A percentile compares a stretch with the other conserved stretches of the same genome.
phyloP scores from a whole-genome alignment of 495 filamentous ascomycete species.

The Hyaloscypha bicolor region DNA sequence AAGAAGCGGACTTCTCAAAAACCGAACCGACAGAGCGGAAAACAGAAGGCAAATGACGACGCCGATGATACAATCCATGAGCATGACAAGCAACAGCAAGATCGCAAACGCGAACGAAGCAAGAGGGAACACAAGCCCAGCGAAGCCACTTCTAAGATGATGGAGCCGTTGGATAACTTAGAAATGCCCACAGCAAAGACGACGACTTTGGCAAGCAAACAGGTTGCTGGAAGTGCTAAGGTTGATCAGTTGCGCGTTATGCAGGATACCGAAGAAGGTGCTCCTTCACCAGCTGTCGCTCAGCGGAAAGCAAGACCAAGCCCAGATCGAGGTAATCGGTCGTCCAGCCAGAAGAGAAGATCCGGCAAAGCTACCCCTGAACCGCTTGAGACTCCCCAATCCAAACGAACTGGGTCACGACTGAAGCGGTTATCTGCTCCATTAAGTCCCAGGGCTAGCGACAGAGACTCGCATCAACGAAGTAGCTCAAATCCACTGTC shows the following conservation, averaged over 20 bases:
- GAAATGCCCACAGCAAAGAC: slow-evolving; percentile 25
- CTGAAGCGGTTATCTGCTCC: slow-evolving; percentile 50
- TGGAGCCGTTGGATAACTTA: slow-evolving; percentile 33
- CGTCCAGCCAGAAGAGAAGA: slow-evolving; percentile 38
- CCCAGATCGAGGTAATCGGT: slow-evolving; percentile 39
- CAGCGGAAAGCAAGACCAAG: slow-evolving; percentile 54
- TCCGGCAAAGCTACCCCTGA: slow-evolving; percentile 47
- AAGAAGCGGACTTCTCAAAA: slow-evolving; percentile 28
- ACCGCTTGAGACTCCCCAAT: slow-evolving; percentile 26
- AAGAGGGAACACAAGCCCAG: slow-evolving; percentile 33
- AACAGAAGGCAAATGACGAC: slow-evolving; percentile 37
- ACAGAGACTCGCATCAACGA: slow-evolving; percentile 35
- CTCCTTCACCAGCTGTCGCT: slow-evolving; percentile 68
- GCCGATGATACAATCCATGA: slow-evolving; percentile 29
- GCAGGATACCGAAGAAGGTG: slow-evolving; percentile 58
- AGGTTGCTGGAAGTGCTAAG: slow-evolving; percentile 22
- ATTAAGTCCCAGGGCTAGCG: slow-evolving; percentile 39
- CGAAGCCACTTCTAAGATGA: slow-evolving; percentile 40
- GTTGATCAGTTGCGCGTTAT: slow-evolving; percentile 14
- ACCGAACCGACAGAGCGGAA: slow-evolving; percentile 30
- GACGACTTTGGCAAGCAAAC: slow-evolving; percentile 11
- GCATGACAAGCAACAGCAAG: slow-evolving; percentile 17
- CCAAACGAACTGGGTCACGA: slow-evolving; percentile 49
- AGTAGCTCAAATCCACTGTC: slow-evolving; percentile 35
- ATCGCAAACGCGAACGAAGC: slow-evolving; percentile 24